These are phyloP conservation scores for Choiromyces venosus DNA, from an alignment of 495 filamentous ascomycete genomes.

Conservation along the genomic window DNA sequence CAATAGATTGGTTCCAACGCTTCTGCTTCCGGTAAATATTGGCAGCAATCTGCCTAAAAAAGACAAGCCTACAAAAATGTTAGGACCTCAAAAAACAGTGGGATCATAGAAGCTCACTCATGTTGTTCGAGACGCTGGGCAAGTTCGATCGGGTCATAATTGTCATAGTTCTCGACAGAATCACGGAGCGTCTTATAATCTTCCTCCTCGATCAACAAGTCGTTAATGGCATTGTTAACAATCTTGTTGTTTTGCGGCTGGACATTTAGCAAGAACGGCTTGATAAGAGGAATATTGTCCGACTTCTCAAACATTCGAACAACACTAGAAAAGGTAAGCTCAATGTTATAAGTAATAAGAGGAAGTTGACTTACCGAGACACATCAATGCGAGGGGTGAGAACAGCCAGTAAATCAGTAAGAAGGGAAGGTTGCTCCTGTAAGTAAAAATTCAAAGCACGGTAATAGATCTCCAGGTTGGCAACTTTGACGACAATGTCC, in stretches of 20 bases:
- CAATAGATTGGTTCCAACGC: conserved; percentile 99
- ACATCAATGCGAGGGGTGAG: conserved; percentile 93
- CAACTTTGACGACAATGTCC: conserved; percentile 96
- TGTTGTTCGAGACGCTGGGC: conserved; percentile 92
- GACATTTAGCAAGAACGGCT: conserved; percentile 96
- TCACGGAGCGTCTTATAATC: conserved; percentile 98
- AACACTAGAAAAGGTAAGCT: conserved; percentile 49
- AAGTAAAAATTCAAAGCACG: conserved; percentile 96
- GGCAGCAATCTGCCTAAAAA: conserved; percentile 98
- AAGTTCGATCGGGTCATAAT: conserved; percentile 95
- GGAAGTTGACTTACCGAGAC: conserved; percentile 55
- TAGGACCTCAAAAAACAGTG: conserved; percentile 16
- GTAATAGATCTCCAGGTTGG: conserved; percentile 99
- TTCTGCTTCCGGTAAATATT: conserved; percentile 99
- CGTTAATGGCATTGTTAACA: conserved; percentile 98
- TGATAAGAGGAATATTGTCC: conserved; percentile 97
- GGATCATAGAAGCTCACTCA: conserved; percentile 48
- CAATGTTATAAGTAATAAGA: background rate
- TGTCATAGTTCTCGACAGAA: conserved; percentile 97
- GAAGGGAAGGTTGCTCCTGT: conserved; percentile 87
- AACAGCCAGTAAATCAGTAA: conserved; percentile 90
- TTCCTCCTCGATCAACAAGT: conserved; percentile 96
- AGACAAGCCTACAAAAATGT: conserved; percentile 59
- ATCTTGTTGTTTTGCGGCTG: conserved; percentile 96
- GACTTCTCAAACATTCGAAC: conserved; percentile 98